Conservation (phyloP, 148 eudicot species). For the Rhododendron simsii region DNA sequence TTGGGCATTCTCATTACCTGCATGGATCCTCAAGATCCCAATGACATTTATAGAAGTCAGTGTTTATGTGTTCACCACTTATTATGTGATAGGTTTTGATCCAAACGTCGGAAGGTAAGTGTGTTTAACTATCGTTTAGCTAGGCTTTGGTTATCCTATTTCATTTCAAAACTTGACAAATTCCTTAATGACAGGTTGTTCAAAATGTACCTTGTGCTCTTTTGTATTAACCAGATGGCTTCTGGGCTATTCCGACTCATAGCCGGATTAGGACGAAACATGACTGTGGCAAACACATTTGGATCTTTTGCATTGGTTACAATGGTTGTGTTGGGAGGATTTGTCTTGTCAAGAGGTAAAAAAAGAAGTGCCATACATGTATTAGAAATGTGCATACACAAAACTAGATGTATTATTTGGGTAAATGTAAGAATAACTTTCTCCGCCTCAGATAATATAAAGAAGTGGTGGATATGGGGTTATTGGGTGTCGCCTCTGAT, state of each 20-base stretch:
- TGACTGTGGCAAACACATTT: conserved; percentile 31
- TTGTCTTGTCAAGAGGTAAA: conserved; percentile 29
- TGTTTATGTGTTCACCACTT: conserved; percentile 59
- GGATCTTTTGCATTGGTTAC: conserved; percentile 27
- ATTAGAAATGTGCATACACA: neutral
- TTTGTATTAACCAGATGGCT: conserved; percentile 17
- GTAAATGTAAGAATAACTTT: neutral
- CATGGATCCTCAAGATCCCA: conserved; percentile 75
- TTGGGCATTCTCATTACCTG: conserved; percentile 76
- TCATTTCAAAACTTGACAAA: neutral
- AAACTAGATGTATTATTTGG: neutral
- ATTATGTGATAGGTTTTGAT: conserved; percentile 73
- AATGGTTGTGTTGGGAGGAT: conserved; percentile 26
- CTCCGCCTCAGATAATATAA: conserved; percentile 26
- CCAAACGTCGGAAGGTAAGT: conserved; percentile 40
- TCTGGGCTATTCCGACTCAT: conserved; percentile 24
- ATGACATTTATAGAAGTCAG: conserved; percentile 55
- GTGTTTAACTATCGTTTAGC: neutral
- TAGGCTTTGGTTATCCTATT: neutral
- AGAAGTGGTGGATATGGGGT: conserved; percentile 68
- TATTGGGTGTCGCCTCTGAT: conserved; percentile 49
- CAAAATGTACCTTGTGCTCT: conserved; percentile 18
- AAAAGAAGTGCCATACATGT: neutral
- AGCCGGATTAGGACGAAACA: conserved; percentile 21
- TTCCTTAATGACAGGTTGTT: conserved; percentile 20